Evolutionary conservation across 2,329 filamentous ascomycete species (phyloP), one percentile per base, ranked within the genome.

Genomic region (Xylariaceae sp.): DNA sequence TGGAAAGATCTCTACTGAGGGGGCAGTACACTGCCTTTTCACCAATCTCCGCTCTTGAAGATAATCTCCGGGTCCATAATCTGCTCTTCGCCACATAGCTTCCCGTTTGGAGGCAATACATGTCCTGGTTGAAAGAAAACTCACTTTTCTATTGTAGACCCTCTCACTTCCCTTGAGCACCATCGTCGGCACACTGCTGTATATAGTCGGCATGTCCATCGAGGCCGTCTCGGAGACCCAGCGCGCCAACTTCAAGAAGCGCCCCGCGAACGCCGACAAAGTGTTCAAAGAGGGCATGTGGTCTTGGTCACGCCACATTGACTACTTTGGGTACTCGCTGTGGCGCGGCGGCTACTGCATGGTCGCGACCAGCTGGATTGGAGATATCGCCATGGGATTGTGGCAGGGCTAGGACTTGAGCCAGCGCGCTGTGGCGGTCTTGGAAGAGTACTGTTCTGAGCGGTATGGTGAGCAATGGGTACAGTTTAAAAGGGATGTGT

Each of bases 221-320:
- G 81, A 85, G 63, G 70, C 75, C 5, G 54, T 74, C 3, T 68
- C 77, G 1, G 81, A 85, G 64, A 56, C 74, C 22, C 81, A 85
- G 62, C 71, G 82, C 45, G 62, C 60, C 48, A 34, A 42, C 7
- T 72, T 71, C 64, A 71, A 72, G 61, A 53, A 57, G 22, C 48
- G 55, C 5, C 57, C 63, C 11, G 59, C 58, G 44, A 70, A 69
- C 50, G 53, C 61, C 42, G 69, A 67, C 44, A 66, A 63, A 54
- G 57, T 71, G 34, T 69, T 66, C 54, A 60, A 57, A 32, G 51
- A 45, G 22, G 68, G 69, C 0, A 57, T 71, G 21, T 72, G 68
- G 67, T 40, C 54, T n/a, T 61, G 56, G 59, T 64, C 66, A 6
- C 56, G 69, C 5, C 68, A 71, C 47, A 55, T 68, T 55, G 70